Evolutionary conservation across 352 stramenopile species (phyloP), one percentile per base, ranked within the genome.

Genomic region (Phytophthora syringae): DNA sequence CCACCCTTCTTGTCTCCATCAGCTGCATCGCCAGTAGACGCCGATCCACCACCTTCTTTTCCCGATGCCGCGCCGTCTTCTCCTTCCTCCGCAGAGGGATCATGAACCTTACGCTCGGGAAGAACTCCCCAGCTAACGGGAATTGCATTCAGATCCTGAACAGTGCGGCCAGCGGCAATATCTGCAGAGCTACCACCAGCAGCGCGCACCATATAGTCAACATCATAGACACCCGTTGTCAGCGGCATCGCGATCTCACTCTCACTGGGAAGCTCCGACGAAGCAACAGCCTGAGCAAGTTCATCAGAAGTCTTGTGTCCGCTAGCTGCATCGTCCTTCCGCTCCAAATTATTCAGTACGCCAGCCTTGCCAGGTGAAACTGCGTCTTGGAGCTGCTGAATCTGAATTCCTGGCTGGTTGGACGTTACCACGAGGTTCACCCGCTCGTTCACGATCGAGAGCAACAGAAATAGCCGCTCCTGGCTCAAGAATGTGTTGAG

Each of bases 401-500:
- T 73, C 50, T 79, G 74, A 56, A 95, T 74, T 5, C 82, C 82
- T 11, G 85, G 84, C 56, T 93, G 84, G 50, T 93, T 88, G 5
- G 75, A 74, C 21, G 79, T 88, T 34, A 95, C 85, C 12, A 91
- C 71, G 18, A 95, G 55, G 47, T 90, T 86, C 21, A 93, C 77
- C 16, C 87, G 85, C 60, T 88, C 83, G 55, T 95, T 95, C 16
- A 95, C 73, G 28, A 95, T 90, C 13, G 82, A 66, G 2, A 95
- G 70, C 49, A 93, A 49, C 25, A 93, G 34, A 32, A 95, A 95
- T 34, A 93, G 82, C 54, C 86, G 74, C 57, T 87, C 79, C 34
- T 94, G 81, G 47, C 82, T 88, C 52, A 95, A 68, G 56, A 95
- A 93, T 40, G 76, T 76, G 58, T 93, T 86, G 15, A 95, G 78